These are phyloP conservation scores for Saccharomyces kudriavzevii DNA, from an alignment of 805 yeast genomes.

Conservation along the genomic window DNA sequence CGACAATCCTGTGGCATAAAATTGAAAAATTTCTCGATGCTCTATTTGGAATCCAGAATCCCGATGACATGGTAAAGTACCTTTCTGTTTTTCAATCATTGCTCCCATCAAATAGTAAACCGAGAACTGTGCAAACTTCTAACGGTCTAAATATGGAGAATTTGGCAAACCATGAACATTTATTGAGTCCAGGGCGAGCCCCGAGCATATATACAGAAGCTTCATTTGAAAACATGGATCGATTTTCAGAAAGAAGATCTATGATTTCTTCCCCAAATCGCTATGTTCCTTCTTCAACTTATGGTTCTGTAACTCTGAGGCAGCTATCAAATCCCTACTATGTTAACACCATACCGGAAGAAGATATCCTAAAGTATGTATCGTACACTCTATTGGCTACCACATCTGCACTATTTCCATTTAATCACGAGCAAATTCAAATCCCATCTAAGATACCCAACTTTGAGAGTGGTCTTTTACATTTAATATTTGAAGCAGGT, in stretches of 20 bases:
- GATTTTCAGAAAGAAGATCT: constrained; percentile 33
- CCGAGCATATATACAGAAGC: constrained; percentile 28
- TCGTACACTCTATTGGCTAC: constrained; percentile 54
- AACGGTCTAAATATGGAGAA: constrained; percentile 2
- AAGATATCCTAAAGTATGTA: constrained; percentile 39
- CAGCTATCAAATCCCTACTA: constrained; percentile 26
- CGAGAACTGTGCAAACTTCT: background rate
- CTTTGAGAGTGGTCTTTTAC: constrained; percentile 49
- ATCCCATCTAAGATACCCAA: constrained; percentile 49
- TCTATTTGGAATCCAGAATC: constrained; percentile 9
- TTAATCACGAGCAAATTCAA: constrained; percentile 29
- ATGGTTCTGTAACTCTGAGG: constrained; percentile 12
- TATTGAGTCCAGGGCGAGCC: constrained; percentile 13
- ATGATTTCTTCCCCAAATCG: constrained; percentile 23
- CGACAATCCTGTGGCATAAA: constrained; percentile 16
- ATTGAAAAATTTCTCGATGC: constrained; percentile 14
- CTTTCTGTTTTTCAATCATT: constrained; percentile 13
- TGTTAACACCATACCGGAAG: constrained; percentile 31
- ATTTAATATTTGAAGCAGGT: constrained; percentile 61
- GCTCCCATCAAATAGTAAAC: constrained; percentile 4
- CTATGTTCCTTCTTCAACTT: constrained; percentile 3
- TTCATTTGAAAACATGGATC: constrained; percentile 35
- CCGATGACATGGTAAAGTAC: constrained; percentile 17
- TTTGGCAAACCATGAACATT: constrained; percentile 9
- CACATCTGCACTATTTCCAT: constrained; percentile 49